Evolutionary conservation across 179 eudicot species (phyloP).

Genomic region (Corrigiola litoralis): DNA sequence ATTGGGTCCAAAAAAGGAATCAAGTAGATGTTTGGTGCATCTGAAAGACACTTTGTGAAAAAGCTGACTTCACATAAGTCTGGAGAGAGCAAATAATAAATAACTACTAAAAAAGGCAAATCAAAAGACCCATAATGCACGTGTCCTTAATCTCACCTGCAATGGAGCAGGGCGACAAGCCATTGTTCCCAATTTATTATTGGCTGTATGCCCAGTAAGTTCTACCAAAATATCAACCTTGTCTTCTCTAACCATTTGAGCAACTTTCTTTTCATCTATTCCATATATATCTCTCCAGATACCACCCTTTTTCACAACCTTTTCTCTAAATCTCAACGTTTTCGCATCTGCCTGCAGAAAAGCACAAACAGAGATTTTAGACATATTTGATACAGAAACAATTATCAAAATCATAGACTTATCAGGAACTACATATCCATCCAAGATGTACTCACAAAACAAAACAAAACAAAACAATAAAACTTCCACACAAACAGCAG

Average conservation of each 20-base stretch:
- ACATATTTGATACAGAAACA: neutral
- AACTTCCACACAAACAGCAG: neutral
- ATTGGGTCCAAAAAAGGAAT: neutral
- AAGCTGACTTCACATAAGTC: neutral
- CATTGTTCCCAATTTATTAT: constrained; percentile 96
- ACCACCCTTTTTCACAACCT: constrained; percentile 86
- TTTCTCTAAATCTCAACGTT: constrained; percentile 80
- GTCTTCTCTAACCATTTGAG: constrained; percentile 92
- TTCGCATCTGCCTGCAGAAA: constrained; percentile 91
- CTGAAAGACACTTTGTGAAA: neutral
- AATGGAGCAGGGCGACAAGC: constrained; percentile 97
- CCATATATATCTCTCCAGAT: constrained; percentile 96
- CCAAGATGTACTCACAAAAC: neutral
- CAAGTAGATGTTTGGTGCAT: neutral
- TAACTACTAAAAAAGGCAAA: neutral
- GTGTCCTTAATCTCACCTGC: constrained; percentile 52
- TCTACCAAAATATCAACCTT: constrained; percentile 93
- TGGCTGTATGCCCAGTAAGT: constrained; percentile 99
- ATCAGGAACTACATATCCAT: neutral
- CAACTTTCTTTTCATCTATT: constrained; percentile 95
- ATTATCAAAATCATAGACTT: neutral
- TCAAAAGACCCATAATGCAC: too few species aligned
- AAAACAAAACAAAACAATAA: neutral
- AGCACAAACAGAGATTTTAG: constrained; percentile 17
- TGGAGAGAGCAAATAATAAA: too few species aligned